phyloP scores from a whole-genome alignment of 108 stramenopile species.

The Cyclostephanos tholiformis region DNA sequence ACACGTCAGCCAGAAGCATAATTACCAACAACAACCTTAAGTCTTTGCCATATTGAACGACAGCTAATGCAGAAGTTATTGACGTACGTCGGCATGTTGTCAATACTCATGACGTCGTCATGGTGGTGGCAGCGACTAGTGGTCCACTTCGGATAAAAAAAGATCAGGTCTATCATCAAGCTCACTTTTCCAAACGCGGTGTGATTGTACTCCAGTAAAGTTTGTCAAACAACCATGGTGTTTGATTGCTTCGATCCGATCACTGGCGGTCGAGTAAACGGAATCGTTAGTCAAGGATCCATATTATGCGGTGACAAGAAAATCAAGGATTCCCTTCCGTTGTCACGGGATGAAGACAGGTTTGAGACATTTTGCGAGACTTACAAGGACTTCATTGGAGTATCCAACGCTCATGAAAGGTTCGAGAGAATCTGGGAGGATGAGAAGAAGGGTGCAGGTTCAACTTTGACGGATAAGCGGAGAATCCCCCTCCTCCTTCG shows the following conservation, averaged over 20 bases:
- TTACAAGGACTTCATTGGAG: constrained; percentile 6
- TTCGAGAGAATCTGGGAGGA: constrained; percentile 2
- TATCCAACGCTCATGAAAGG: constrained; percentile 4
- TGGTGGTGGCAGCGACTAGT: not conserved
- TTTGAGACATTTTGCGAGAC: constrained; percentile 7
- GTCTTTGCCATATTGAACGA: no score
- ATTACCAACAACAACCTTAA: not conserved
- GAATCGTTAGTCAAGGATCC: no score
- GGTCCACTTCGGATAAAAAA: not conserved
- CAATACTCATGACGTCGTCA: not conserved
- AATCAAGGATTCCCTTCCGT: not conserved
- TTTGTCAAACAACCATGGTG: constrained; percentile 1
- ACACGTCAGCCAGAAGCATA: constrained; percentile 2
- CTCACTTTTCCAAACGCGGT: not conserved
- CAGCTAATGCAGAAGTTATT: not conserved
- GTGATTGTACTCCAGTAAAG: not conserved
- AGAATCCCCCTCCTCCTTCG: constrained; percentile 2
- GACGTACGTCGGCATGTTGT: not conserved
- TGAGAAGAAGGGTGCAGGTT: constrained; percentile 5
- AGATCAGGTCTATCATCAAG: not conserved
- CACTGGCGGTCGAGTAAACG: no score
- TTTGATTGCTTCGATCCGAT: no score
- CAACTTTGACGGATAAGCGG: constrained; percentile 8
- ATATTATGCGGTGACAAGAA: no score
- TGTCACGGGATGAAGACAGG: constrained; percentile 3